A percentile compares a stretch with the other conserved stretches of the same genome.
Conservation (phyloP, 2,329 filamentous ascomycete genomes). For the Fusarium solani-melongenae region DNA sequence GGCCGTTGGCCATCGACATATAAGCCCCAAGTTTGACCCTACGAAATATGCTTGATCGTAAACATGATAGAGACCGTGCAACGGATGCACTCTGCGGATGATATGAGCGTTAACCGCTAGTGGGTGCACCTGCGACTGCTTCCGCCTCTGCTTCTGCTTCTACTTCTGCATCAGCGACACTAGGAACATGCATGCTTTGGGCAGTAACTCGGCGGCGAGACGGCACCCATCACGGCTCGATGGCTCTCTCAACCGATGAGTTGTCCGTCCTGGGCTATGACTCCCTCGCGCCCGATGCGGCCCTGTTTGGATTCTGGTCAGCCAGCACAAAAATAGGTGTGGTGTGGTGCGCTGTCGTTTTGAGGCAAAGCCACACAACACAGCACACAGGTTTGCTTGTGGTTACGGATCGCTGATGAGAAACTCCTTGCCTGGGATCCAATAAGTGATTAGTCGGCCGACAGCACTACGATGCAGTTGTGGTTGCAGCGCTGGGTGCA, state of each 20-base stretch:
- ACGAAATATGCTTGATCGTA: not conserved
- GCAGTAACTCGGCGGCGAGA: slow-evolving; percentile 13
- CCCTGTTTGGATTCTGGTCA: not conserved
- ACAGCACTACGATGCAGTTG: slow-evolving; percentile 9
- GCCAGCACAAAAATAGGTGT: not conserved
- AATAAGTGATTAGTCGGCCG: not conserved
- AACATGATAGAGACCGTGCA: slow-evolving; percentile 8
- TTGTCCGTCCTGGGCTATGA: slow-evolving; percentile 24
- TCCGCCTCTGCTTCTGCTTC: not conserved
- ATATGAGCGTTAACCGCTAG: slow-evolving; percentile 14
- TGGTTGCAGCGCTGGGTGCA: slow-evolving; percentile 10
- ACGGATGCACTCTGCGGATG: slow-evolving; percentile 26
- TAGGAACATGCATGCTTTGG: slow-evolving; percentile 18
- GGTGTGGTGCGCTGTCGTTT: slow-evolving; percentile 27
- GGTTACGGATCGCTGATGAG: not conserved
- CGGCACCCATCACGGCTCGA: slow-evolving; percentile 15
- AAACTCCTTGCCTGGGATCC: not conserved
- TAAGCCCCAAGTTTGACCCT: not conserved
- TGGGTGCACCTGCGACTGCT: slow-evolving; percentile 25
- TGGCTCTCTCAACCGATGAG: slow-evolving; percentile 20
- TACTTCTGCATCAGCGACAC: slow-evolving; percentile 20
- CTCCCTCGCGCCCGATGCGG: slow-evolving; percentile 24
- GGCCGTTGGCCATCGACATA: not conserved
- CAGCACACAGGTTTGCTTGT: not conserved
- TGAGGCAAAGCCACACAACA: not conserved